Evolutionary conservation across 257 asterid genomes (phyloP).

Genomic region (Forsythia viridissima): DNA sequence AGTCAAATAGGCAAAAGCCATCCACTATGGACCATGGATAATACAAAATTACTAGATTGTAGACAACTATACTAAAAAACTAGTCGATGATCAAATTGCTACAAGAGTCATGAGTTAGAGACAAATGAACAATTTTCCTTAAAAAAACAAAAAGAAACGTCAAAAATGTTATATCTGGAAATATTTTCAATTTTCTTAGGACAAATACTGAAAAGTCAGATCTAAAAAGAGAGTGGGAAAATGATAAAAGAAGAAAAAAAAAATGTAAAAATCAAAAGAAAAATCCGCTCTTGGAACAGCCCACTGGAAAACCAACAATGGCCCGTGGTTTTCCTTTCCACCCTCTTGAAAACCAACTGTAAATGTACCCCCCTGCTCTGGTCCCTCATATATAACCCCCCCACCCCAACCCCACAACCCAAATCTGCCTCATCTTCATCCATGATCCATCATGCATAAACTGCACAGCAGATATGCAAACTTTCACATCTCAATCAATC

Average conservation of each 20-base stretch:
- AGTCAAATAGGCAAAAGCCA: neutral
- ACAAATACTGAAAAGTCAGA: constrained; percentile 26
- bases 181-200: neutral
- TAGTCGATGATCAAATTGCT: neutral
- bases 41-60: neutral
- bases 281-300: constrained; percentile 64
- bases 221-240: neutral
- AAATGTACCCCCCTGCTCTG: constrained; percentile 18
- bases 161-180: constrained; percentile 17
- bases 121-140: neutral
- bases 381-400: neutral
- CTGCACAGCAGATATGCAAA: neutral
- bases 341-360: constrained; percentile 24
- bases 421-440: constrained; percentile 3
- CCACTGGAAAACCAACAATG: constrained; percentile 50
- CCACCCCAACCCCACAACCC: neutral
- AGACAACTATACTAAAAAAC: neutral
- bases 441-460: constrained; percentile 1
- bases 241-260: no score
- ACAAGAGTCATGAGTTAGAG: neutral
- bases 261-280: neutral
- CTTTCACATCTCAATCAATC: constrained; percentile 25
- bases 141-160: constrained; percentile 9
- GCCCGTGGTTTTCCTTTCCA: constrained; percentile 67
- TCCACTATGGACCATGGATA: neutral